These are phyloP conservation scores for Kodamaea neixiangensis DNA, from an alignment of 805 yeast species.

Conservation along the genomic window DNA sequence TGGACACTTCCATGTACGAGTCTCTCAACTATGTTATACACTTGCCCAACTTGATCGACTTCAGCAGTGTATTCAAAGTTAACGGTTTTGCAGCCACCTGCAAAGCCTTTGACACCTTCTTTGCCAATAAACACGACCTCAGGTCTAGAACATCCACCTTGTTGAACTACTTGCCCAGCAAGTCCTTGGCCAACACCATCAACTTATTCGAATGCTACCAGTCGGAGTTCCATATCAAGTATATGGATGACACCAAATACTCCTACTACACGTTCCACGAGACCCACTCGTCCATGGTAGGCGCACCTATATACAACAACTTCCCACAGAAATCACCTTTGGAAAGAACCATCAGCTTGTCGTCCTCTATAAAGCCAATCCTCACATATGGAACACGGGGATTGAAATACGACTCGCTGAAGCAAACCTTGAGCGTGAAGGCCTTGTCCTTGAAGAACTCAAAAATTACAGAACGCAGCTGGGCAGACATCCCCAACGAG, in stretches of 20 bases:
- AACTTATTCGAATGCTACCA: constrained; percentile 9
- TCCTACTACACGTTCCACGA: background rate
- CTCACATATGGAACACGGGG: constrained; percentile 1
- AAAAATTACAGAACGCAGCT: background rate
- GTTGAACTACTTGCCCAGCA: background rate
- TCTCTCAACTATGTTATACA: constrained; percentile 2
- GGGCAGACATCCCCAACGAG: constrained; percentile 3
- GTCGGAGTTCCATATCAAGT: constrained; percentile 3
- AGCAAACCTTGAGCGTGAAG: constrained; percentile 4
- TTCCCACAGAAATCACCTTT: constrained; percentile 8
- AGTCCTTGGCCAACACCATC: background rate
- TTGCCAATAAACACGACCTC: background rate
- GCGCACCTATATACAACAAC: constrained; percentile 2
- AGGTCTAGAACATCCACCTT: background rate
- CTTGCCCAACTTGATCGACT: constrained; percentile 3
- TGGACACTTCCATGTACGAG: constrained; percentile 7
- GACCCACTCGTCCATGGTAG: constrained; percentile 1
- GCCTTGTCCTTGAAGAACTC: constrained; percentile 1
- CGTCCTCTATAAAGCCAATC: background rate
- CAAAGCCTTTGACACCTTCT: background rate
- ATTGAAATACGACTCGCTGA: background rate
- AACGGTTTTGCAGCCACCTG: background rate
- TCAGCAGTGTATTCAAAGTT: constrained; percentile 6
- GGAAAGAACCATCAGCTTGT: constrained; percentile 2
- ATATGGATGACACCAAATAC: constrained; percentile 7